Conservation (phyloP, 306 rosid genomes). For the Alnus glutinosa region DNA sequence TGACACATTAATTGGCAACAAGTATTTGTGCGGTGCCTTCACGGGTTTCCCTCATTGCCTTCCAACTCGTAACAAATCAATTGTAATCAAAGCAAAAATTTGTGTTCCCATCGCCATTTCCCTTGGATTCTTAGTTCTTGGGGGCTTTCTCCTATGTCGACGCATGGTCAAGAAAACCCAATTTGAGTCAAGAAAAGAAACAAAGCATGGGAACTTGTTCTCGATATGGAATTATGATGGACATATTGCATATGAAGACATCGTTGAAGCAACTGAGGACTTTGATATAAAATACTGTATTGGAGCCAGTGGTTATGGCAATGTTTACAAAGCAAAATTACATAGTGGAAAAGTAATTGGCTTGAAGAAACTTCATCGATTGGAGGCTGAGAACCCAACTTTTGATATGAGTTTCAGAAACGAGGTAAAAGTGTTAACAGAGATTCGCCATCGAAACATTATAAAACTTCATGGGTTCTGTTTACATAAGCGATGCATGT, state of each 20-base stretch:
- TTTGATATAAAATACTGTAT: conserved; percentile 5
- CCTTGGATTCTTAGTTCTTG: not conserved
- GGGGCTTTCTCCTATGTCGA: not conserved
- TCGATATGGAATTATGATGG: not conserved
- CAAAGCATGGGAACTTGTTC: not conserved
- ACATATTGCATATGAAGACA: not conserved
- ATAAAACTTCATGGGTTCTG: conserved; percentile 22
- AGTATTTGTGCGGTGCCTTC: not conserved
- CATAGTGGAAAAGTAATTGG: conserved; percentile 8
- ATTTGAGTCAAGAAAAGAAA: not conserved
- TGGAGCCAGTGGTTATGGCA: conserved; percentile 4
- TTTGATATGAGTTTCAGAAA: conserved; percentile 8
- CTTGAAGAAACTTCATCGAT: conserved; percentile 22
- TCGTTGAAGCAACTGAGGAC: not conserved
- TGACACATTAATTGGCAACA: not conserved
- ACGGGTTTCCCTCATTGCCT: not conserved
- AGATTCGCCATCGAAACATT: conserved; percentile 11
- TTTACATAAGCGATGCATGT: conserved; percentile 22
- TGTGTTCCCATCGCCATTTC: not conserved
- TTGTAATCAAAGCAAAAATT: not conserved
- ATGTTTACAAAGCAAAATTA: conserved; percentile 12
- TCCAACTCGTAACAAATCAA: not conserved
- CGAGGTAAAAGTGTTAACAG: conserved; percentile 16
- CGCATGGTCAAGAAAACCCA: not conserved
- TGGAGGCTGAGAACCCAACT: not conserved